Base-by-base conservation (phyloP, 441 rosid species). In the Hypseocharis bilobata region DNA sequence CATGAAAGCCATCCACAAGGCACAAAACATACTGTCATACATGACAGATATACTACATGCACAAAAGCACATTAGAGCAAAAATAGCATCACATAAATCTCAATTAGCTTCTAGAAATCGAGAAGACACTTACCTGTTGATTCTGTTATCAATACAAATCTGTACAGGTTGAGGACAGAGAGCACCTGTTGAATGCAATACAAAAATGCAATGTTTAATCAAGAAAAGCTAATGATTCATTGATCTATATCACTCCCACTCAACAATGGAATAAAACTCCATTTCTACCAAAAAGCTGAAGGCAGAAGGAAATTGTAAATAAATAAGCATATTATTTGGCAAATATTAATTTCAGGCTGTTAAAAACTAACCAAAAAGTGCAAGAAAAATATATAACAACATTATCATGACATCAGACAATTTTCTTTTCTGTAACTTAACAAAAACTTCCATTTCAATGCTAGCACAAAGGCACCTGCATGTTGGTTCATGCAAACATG, bases 121-220 rank as follows among this genome's bases (percentile, higher is more conserved):
- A 30, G 44, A 68, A 44, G 62, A 30, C 14, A 22, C 20, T 36
- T n/a, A 88, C 98, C 90, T 83, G 78, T 75, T 13, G 89, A 80
- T 64, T 82, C 86, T 58, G 72, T 76, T 51, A 92, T 64, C 66
- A 92, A 66, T 59, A 84, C 77, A 74, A 80, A 88, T 69, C 97
- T 85, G 80, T 90, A 88, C 36, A 90, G 82, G 72, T 92, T 92
- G 67, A 90, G 95, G 17, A 91, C 89, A 44, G 95, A 86, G 30
- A 86, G 79, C 76, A 92, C 91, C 97, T 87, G 86, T 26, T 58
- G 65, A 71, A 34, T 54, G 68, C 63, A 42, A 70, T 11, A 62
- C 42, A 52, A 51, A 71, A 4, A 16, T 44, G 58, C 71, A 27
- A 67, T n/a, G 28, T 0, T 23, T 38, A 4, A 16, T 14, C 25